Conservation (phyloP, 805 yeast species). For the Yarrowia sp. region DNA sequence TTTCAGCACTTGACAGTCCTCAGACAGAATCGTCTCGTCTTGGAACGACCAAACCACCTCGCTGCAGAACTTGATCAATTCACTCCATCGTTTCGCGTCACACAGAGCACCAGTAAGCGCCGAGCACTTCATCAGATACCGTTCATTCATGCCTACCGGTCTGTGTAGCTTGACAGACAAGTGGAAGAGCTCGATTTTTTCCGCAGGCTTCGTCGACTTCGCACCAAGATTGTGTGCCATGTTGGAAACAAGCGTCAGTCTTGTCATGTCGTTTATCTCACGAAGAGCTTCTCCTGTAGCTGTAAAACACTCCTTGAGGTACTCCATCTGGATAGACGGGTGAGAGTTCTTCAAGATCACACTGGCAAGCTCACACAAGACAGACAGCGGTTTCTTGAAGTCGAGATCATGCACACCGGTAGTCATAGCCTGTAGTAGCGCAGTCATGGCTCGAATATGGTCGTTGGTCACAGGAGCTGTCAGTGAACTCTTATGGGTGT, state of each 20-base stretch:
- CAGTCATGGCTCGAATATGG: slow-evolving; percentile 18
- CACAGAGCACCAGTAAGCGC: slow-evolving; percentile 7
- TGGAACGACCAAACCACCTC: slow-evolving; percentile 1
- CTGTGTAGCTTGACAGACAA: slow-evolving; percentile 16
- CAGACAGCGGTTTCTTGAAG: slow-evolving; percentile 2
- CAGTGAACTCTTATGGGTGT: slow-evolving; percentile 2
- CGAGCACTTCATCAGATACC: slow-evolving; percentile 27
- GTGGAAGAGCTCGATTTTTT: not conserved
- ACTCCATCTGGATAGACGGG: not conserved
- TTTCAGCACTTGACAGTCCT: slow-evolving; percentile 5
- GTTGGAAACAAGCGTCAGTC: slow-evolving; percentile 14
- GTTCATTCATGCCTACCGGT: slow-evolving; percentile 15
- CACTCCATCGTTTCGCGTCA: slow-evolving; percentile 18
- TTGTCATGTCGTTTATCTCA: slow-evolving; percentile 18
- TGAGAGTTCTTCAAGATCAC: not conserved
- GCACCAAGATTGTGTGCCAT: not conserved
- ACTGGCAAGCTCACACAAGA: slow-evolving; percentile 14
- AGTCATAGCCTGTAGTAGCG: slow-evolving; percentile 9
- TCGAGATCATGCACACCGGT: slow-evolving; percentile 8
- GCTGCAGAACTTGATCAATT: not conserved
- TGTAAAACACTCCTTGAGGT: not conserved
- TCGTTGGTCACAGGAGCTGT: slow-evolving; percentile 3
- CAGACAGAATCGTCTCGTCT: slow-evolving; percentile 21
- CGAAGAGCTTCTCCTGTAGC: slow-evolving; percentile 12
- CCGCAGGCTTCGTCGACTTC: not conserved